Evolutionary conservation across 2,329 filamentous ascomycete genomes (phyloP).

Genomic region (Epicoccum nigrum): DNA sequence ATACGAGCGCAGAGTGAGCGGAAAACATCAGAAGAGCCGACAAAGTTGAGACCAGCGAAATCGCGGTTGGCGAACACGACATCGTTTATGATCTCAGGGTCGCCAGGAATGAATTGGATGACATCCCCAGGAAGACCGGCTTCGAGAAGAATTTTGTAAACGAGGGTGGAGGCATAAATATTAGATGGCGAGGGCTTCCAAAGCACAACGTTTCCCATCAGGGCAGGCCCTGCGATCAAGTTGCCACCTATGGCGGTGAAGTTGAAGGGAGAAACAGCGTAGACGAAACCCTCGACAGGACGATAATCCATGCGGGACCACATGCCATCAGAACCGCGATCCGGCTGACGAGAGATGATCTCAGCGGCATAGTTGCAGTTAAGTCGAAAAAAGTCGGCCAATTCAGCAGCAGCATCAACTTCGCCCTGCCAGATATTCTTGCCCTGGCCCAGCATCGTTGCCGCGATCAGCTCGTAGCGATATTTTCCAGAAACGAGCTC

Average conservation of each 20-base stretch:
- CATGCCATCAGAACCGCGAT: constrained; percentile 77
- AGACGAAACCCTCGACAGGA: constrained; percentile 90
- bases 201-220: constrained; percentile 90
- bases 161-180: constrained; percentile 82
- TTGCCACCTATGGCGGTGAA: constrained; percentile 94
- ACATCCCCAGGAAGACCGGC: constrained; percentile 86
- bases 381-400: constrained; percentile 88
- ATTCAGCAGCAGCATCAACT: constrained; percentile 90
- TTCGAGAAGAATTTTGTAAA: constrained; percentile 90
- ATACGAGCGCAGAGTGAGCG: constrained; percentile 85
- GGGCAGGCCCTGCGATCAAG: constrained; percentile 76
- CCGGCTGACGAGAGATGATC: constrained; percentile 82
- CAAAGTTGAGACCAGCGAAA: constrained; percentile 91
- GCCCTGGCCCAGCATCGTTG: constrained; percentile 93
- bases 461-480: constrained; percentile 91
- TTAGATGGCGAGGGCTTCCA: constrained; percentile 93
- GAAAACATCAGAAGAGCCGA: constrained; percentile 89
- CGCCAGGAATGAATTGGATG: constrained; percentile 89
- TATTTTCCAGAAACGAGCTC: constrained; percentile 90
- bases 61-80: constrained; percentile 75
- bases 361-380: constrained; percentile 92
- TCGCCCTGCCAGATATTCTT: constrained; percentile 99
- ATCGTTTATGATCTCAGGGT: constrained; percentile 81
- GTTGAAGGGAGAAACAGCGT: constrained; percentile 92
- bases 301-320: constrained; percentile 89